Percentiles rank a stretch among this genome's conserved stretches.
phyloP scores from a whole-genome alignment of 176 grass and related monocot genomes.

The Lolium multiflorum region DNA sequence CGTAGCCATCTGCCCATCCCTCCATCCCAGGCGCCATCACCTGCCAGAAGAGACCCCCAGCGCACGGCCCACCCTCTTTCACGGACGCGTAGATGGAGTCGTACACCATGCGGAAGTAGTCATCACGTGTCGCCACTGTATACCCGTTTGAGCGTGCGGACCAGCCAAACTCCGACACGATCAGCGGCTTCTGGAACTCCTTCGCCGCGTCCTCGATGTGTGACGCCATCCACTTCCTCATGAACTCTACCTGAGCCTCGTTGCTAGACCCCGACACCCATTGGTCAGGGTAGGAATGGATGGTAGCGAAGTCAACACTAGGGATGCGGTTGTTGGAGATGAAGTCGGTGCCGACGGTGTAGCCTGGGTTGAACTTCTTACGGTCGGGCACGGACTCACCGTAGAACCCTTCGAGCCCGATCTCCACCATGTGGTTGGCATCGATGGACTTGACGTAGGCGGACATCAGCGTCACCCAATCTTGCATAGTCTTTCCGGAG shows the following conservation, averaged over 20 bases:
- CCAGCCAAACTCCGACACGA: neutral
- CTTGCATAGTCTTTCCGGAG: slow-evolving; percentile 55
- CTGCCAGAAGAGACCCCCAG: slow-evolving; percentile 5
- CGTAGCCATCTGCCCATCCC: neutral
- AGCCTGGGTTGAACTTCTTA: slow-evolving; percentile 58
- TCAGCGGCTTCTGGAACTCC: neutral
- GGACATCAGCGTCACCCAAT: slow-evolving; percentile 77
- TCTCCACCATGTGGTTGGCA: slow-evolving; percentile 75
- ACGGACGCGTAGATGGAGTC: neutral
- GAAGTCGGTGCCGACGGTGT: slow-evolving; percentile 84
- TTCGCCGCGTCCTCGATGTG: neutral
- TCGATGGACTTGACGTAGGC: slow-evolving; percentile 79
- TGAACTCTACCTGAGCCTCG: neutral
- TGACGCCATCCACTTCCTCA: slow-evolving; percentile 3
- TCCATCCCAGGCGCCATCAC: slow-evolving; percentile 5
- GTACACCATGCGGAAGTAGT: slow-evolving; percentile 7
- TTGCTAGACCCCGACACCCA: neutral
- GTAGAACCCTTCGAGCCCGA: slow-evolving; percentile 87
- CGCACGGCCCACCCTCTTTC: neutral
- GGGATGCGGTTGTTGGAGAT: slow-evolving; percentile 70
- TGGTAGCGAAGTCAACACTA: slow-evolving; percentile 62
- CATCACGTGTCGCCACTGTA: neutral
- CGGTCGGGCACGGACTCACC: slow-evolving; percentile 58
- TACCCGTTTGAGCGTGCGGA: neutral
- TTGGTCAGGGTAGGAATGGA: slow-evolving; percentile 8